Evolutionary conservation across 129 eudicot species (phyloP), one percentile per base, ranked within the genome.

Genomic region (Apium graveolens): DNA sequence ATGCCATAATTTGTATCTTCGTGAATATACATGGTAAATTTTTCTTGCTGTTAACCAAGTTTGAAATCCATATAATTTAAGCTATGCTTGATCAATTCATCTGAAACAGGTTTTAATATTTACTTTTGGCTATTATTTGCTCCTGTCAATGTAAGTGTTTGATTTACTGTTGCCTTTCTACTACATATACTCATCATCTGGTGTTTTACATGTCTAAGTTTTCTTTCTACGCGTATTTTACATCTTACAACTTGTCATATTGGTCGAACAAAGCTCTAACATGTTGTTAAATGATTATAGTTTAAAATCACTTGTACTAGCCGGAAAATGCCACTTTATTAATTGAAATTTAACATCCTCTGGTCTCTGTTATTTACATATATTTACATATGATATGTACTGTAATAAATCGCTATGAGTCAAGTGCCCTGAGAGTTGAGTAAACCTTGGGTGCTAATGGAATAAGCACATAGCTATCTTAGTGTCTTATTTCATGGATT

Each of bases 251-350:
- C 89, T 92, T 79, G 97, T 85, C 26, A 86, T 96, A 88, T 60
- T 96, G 88, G 97, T 96, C 97, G 99, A 38, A 96, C 99, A 68
- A 96, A 96, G 81, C 99, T 96, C 76, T 97, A 96, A 82, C 99
- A 96, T 83, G 97, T 96, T 37, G 99, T 96, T n/a, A n/a, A n/a
- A n/a, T n/a, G n/a, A n/a, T n/a, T n/a, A n/a, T n/a, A n/a, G n/a
- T n/a, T n/a, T n/a, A n/a, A n/a, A n/a, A n/a, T n/a, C n/a, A n/a
- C n/a, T n/a, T n/a, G n/a, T n/a, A n/a, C n/a, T n/a, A n/a, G n/a
- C n/a, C n/a, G n/a, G n/a, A n/a, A n/a, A n/a, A n/a, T n/a, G n/a
- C n/a, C n/a, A n/a, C n/a, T n/a, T n/a, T n/a, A n/a, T n/a, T n/a
- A n/a, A n/a, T n/a, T n/a, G n/a, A n/a, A n/a, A n/a, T n/a, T n/a